Percentiles rank a stretch among this genome's conserved stretches.
These are phyloP conservation scores for Chlorencoelia australis DNA, from an alignment of 2,329 filamentous ascomycete species.

Conservation along the genomic window DNA sequence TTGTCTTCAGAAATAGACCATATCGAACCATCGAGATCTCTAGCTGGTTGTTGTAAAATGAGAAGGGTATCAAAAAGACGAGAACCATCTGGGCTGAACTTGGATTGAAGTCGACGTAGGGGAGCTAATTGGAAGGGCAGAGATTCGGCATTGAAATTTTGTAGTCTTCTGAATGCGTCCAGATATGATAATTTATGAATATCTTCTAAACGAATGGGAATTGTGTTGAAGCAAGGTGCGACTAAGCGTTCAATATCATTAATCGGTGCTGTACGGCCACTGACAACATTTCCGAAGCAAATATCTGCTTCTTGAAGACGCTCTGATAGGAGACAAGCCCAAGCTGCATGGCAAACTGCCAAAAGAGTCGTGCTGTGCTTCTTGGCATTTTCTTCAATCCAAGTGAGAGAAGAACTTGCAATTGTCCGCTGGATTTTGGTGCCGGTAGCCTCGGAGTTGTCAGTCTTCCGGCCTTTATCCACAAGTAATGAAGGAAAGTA, in stretches of 20 bases:
- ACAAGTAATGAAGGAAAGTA: conserved; percentile 33
- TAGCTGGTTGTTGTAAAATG: conserved; percentile 59
- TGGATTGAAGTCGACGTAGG: conserved; percentile 58
- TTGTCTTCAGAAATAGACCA: conserved; percentile 49
- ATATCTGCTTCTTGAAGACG: conserved; percentile 51
- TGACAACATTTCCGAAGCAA: conserved; percentile 82
- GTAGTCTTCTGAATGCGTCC: conserved; percentile 24
- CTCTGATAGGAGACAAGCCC: conserved; percentile 54
- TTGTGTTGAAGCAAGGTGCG: conserved; percentile 88
- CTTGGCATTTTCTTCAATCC: conserved; percentile 39
- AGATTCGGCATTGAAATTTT: conserved; percentile 44
- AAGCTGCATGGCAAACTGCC: conserved; percentile 60
- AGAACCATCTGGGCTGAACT: conserved; percentile 34
- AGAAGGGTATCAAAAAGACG: conserved; percentile 72
- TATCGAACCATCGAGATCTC: conserved; percentile 42
- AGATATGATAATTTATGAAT: conserved; percentile 40
- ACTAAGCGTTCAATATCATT: conserved; percentile 61
- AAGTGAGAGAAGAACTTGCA: conserved; percentile 13
- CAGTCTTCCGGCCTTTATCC: not conserved
- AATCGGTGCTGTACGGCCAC: conserved; percentile 59
- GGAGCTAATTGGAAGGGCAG: conserved; percentile 66
- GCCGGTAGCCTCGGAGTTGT: not conserved
- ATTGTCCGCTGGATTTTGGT: conserved; percentile 10
- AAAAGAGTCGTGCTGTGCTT: conserved; percentile 51
- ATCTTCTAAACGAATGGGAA: conserved; percentile 57